phyloP scores from a whole-genome alignment of 2,329 filamentous ascomycete genomes.

The Penicillium vulpinum region DNA sequence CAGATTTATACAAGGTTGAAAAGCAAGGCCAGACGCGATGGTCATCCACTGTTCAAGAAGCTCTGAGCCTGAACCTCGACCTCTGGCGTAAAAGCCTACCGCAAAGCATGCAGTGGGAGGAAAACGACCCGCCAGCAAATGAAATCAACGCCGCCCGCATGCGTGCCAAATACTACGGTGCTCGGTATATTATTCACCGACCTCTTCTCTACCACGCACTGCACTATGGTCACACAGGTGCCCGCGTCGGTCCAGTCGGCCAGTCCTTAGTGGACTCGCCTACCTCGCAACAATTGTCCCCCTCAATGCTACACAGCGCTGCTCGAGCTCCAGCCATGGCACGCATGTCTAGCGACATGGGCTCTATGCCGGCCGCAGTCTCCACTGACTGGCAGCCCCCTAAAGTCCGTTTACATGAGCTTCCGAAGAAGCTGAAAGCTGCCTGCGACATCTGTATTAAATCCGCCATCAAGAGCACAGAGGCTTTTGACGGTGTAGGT shows the following conservation, averaged over 20 bases:
- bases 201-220: conserved; percentile 68
- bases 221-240: conserved; percentile 50
- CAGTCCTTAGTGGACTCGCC: conserved; percentile 34
- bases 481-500: conserved; percentile 6
- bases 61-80: conserved; percentile 51
- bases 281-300: conserved; percentile 39
- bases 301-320: conserved; percentile 31
- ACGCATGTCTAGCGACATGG: conserved; percentile 37
- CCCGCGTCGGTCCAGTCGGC: conserved; percentile 14
- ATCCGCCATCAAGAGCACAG: conserved; percentile 4
- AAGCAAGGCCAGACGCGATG: conserved; percentile 37
- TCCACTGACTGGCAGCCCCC: conserved; percentile 21
- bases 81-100: conserved; percentile 57
- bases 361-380: conserved; percentile 23
- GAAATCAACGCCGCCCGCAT: conserved; percentile 82
- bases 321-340: conserved; percentile 31
- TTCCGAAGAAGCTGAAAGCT: conserved; percentile 42
- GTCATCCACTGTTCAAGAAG: conserved; percentile 43
- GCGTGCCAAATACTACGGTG: conserved; percentile 92
- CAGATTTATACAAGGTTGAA: conserved; percentile 53
- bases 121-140: conserved; percentile 67
- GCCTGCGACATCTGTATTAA: conserved; percentile 6
- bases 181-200: conserved; percentile 83
- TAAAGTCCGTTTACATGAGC: conserved; percentile 25
- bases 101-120: conserved; percentile 59